Base-by-base conservation (phyloP, 2,329 filamentous ascomycete genomes). In the Curvularia sp. region DNA sequence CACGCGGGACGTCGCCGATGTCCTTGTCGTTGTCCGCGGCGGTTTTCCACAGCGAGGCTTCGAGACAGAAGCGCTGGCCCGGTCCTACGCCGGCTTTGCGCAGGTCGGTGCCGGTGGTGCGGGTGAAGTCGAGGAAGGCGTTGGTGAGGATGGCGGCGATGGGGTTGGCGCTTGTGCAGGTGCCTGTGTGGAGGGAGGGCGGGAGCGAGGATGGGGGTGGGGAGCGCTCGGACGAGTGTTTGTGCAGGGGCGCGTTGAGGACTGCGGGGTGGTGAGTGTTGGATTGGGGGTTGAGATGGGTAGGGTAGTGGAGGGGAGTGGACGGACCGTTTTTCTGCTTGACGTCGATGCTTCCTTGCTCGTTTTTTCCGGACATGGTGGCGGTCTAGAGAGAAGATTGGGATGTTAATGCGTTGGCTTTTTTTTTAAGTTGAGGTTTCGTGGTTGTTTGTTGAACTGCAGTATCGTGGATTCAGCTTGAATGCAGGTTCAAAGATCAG, bases 21-120 rank as follows among this genome's bases (percentile, higher is more conserved):
- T 60, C 59, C 8, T 60, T 65, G 23, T 68, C 66, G 1, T 60
- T 65, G 23, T 68, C 66, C 1, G 61, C 56, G 9, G 66, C 63
- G 66, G 86, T 83, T 65, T 83, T 82, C 84, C 84, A 87, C 34
- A 82, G 74, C 10, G 73, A 74, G 0, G 83, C 84, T 63, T 85
- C 87, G 4, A 88, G 74, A 68, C 86, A 88, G 81, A 85, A 87
- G 66, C 83, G 83, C 61, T 83, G 83, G 4, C 85, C 85, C 5
- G 77, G 81, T 23, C 78, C 82, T 47, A 88, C 78, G 9, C 85
- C 85, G 15, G 80, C 78, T 12, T 73, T 69, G 23, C 84, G 80
- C 28, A 88, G 78, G 64, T 88, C 83, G 66, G 86, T 87, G 48
- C 85, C 86, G 36, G 79, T 80, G 8, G 79, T 78, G 28, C 84